Evolutionary conservation across 306 rosid genomes (phyloP), one percentile per base, ranked within the genome.

Genomic region (Quercus gilva): DNA sequence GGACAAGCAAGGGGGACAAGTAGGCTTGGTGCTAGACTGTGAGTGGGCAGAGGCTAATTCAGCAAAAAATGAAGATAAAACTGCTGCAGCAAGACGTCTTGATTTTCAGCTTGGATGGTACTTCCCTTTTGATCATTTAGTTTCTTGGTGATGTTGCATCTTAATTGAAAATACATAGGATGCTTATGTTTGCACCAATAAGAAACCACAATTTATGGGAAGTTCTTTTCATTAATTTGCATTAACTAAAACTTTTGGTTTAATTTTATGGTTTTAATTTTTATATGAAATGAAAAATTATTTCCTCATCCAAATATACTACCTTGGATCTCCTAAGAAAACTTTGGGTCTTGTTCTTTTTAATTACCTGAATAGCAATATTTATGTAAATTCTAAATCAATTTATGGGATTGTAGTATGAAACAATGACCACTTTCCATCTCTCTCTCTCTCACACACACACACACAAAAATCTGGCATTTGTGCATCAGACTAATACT

Each of bases 21-120:
- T 94, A 55, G 97, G 97, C 78, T 69, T 89, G 49, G 87, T 86
- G 14, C 83, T 89, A 76, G 98, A 94, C 84, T 91, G 97, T 77
- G 97, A 94, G 90, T 92, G 98, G 98, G 88, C 98, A 31, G 98
- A 94, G 84, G 78, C 97, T 80, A 88, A 94, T 81, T 92, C 97
- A 55, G 90, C 87, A 64, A 91, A 71, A 74, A 80, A 60, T 76
- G 97, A 92, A 86, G 98, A 94, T 79, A 82, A 74, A 85, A 59
- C 78, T 29, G 98, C 98, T 58, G 93, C 97, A 31, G 86, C 88
- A 74, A 89, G 94, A 87, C 97, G 97, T 84, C 81, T 94, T 83
- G 97, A 94, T 87, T 94, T 94, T 88, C 97, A 94, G 74, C 26
- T 92, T 65, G 98, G 98, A 84, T 94, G 98, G 98, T 94, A 88